Evolutionary conservation across 768 basidiomycete genomes (phyloP), one percentile per base, ranked within the genome.

Genomic region (Tylopilus plumbeoviolaceoides): DNA sequence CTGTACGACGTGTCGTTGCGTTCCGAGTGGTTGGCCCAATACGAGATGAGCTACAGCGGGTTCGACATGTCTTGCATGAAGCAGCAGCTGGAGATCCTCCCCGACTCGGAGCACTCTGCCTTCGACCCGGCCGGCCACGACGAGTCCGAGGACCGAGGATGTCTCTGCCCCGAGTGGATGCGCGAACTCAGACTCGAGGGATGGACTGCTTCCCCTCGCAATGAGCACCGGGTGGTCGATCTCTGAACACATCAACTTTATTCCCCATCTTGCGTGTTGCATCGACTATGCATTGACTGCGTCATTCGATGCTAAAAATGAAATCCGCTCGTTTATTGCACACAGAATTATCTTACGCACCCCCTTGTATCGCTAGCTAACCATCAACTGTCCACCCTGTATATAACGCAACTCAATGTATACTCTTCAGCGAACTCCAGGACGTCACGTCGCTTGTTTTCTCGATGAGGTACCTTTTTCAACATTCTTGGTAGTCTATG

Each of bases 101-200:
- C 11, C 4, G 33, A n/a, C n/a, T n/a, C n/a, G n/a, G n/a, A 0
- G 27, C 21, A 4, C 12, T n/a, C 39, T 7, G 5, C 46, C 11
- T n/a, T 21, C 0, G 21, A 18, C 1, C 18, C 6, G 25, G 21
- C 10, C 4, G 5, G 2, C 28, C 7, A 35, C 21, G 40, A 54
- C 10, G 1, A 7, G 7, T 18, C 5, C 18, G 44, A 41, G 0
- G 30, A 30, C 6, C 56, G 30, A 12, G 54, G 59, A n/a, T 61
- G 59, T 46, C 50, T 63, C 5, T 63, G 56, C 12, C 54, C 62
- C n/a, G 62, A 63, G 8, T 63, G 62, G 62, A 64, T 64, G 62
- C 44, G 43, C 43, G 50, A 63, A 28, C 38, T 31, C 10, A 45
- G 59, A 1, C 17, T 47, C 44, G 57, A 56, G 5, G 60, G 61